Evolutionary conservation across 2,329 filamentous ascomycete genomes (phyloP).

Genomic region (Dryadomyces sulphureus): DNA sequence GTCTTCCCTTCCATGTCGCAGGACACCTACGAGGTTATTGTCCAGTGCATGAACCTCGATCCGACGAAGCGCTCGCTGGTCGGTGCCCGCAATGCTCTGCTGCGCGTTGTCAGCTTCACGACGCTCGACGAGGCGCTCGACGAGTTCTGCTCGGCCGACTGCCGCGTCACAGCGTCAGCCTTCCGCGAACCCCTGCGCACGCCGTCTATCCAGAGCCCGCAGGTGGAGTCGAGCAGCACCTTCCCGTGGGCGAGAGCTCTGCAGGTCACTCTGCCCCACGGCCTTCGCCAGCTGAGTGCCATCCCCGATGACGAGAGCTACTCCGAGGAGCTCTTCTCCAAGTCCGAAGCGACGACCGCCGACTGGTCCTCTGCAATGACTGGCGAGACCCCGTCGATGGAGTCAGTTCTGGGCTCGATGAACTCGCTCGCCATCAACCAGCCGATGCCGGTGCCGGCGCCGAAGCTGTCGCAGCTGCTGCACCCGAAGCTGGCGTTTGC

Average conservation of each 20-base stretch:
- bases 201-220: conserved; percentile 81
- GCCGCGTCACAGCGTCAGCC: conserved; percentile 63
- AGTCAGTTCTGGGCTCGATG: conserved; percentile 76
- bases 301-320: conserved; percentile 70
- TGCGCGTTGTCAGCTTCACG: conserved; percentile 78
- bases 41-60: conserved; percentile 80
- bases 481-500: neutral
- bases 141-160: conserved; percentile 80
- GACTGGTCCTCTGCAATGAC: conserved; percentile 72
- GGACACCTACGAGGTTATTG: conserved; percentile 89
- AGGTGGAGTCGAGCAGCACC: conserved; percentile 52
- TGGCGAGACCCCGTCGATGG: conserved; percentile 64
- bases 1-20: conserved; percentile 98
- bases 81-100: conserved; percentile 62
- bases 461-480: conserved; percentile 19
- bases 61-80: conserved; percentile 74
- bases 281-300: conserved; percentile 69
- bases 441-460: conserved; percentile 19
- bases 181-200: conserved; percentile 93
- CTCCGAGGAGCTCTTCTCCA: conserved; percentile 72
- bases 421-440: conserved; percentile 50
- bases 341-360: conserved; percentile 48
- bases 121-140: conserved; percentile 82
- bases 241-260: conserved; percentile 94
- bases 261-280: conserved; percentile 56